Conservation (phyloP, 2,329 filamentous ascomycete genomes). For the Rhexocercosporidium sp. region DNA sequence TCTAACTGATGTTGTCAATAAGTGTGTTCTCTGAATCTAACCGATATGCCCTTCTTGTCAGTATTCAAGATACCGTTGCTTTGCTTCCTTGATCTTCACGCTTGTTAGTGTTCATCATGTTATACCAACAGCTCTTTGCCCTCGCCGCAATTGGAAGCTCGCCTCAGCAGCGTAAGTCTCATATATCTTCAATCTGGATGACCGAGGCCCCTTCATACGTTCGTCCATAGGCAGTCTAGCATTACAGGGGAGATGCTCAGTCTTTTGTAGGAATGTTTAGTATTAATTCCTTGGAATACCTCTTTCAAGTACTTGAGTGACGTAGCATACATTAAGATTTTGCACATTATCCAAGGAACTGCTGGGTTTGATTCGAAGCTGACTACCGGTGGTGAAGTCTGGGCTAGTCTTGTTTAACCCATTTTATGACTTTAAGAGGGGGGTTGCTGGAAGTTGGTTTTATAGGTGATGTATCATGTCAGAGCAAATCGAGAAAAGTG, state of each 20-base stretch:
- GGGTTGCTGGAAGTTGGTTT: neutral
- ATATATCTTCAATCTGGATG: slow-evolving; percentile 30
- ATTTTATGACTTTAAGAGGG: neutral
- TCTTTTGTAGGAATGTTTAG: slow-evolving; percentile 44
- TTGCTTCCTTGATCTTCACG: neutral
- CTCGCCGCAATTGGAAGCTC: neutral
- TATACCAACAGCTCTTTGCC: neutral
- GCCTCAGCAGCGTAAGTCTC: slow-evolving; percentile 7
- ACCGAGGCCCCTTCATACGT: slow-evolving; percentile 30
- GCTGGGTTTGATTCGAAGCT: slow-evolving; percentile 28
- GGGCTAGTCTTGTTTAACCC: slow-evolving; percentile 31
- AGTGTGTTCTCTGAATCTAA: neutral
- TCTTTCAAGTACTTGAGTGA: slow-evolving; percentile 44
- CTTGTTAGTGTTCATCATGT: slow-evolving; percentile 1
- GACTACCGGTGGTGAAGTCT: slow-evolving; percentile 23
- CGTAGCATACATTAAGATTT: slow-evolving; percentile 32
- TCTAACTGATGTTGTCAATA: neutral
- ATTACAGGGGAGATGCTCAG: slow-evolving; percentile 40
- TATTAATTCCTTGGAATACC: slow-evolving; percentile 45
- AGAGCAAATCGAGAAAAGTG: too few species aligned
- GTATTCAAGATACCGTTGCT: neutral
- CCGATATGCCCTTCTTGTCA: neutral
- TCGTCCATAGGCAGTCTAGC: slow-evolving; percentile 35
- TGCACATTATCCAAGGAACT: slow-evolving; percentile 27
- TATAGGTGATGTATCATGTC: too few species aligned